phyloP scores from a whole-genome alignment of 192 early-diverging fungal genomes.

The Backusella circina region DNA sequence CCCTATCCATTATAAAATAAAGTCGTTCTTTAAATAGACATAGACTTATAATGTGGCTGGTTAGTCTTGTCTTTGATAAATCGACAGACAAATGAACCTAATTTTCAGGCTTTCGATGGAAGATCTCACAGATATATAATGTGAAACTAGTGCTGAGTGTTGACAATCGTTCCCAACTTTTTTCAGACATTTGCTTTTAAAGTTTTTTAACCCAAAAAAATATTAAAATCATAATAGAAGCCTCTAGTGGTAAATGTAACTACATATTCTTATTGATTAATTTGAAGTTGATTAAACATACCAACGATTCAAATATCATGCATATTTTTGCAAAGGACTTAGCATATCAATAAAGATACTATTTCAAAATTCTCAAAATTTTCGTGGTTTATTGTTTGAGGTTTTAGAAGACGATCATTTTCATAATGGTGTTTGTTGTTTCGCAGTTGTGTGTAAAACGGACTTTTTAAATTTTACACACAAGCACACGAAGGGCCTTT shows the following conservation, averaged over 20 bases:
- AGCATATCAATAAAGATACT: neutral
- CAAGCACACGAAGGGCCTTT: neutral
- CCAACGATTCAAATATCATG: neutral
- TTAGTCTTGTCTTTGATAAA: neutral
- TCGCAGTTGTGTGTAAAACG: neutral
- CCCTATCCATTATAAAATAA: too few species aligned
- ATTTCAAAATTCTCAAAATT: neutral
- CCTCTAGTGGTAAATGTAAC: neutral
- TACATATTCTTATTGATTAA: neutral
- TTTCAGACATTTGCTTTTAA: neutral
- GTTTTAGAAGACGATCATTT: neutral
- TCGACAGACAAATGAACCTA: neutral
- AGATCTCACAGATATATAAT: neutral
- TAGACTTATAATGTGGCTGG: neutral
- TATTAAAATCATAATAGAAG: neutral
- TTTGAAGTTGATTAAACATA: neutral
- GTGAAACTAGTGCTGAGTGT: neutral
- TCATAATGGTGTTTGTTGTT: neutral
- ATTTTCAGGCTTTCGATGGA: neutral
- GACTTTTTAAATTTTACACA: neutral
- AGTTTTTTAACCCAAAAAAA: neutral
- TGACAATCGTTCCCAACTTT: neutral
- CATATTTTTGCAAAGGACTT: neutral
- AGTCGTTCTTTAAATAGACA: neutral
- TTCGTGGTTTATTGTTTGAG: neutral